Evolutionary conservation across 805 yeast species (phyloP).

Genomic region (Komagataella pastoris): DNA sequence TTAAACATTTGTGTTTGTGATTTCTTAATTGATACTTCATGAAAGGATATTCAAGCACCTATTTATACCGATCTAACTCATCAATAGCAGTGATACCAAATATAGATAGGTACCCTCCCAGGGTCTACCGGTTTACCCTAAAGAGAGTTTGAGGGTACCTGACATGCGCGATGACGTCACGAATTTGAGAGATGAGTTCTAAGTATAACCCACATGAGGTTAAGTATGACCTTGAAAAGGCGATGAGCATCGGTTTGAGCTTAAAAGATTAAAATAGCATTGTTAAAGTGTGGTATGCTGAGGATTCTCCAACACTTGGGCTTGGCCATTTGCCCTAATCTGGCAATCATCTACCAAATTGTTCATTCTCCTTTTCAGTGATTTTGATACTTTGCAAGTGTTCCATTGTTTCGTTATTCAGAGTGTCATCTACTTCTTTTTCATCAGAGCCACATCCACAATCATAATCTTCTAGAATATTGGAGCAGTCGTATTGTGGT

Average conservation of each 20-base stretch:
- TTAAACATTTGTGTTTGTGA: not conserved
- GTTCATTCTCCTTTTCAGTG: slow-evolving; percentile 31
- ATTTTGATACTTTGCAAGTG: slow-evolving; percentile 32
- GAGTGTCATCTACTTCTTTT: slow-evolving; percentile 26
- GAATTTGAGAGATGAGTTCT: not conserved
- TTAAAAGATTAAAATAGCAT: not conserved
- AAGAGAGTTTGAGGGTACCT: not conserved
- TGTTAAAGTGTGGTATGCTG: not conserved
- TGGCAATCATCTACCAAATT: slow-evolving; percentile 23
- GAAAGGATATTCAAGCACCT: not conserved
- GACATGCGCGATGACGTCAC: not conserved
- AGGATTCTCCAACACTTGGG: not conserved
- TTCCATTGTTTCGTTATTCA: slow-evolving; percentile 14
- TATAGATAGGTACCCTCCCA: too few relatives aligned
- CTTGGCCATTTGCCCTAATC: not conserved
- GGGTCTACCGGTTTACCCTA: not conserved
- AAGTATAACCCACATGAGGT: not conserved
- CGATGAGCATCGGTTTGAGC: not conserved
- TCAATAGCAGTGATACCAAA: not conserved
- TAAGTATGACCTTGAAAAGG: not conserved
- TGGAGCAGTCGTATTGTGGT: slow-evolving; percentile 70
- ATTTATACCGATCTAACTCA: not conserved
- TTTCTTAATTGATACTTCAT: not conserved
- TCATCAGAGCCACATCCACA: slow-evolving; percentile 90
- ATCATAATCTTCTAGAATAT: slow-evolving; percentile 79